phyloP scores from a whole-genome alignment of 2,329 filamentous ascomycete genomes.

The Beauveria varroae region DNA sequence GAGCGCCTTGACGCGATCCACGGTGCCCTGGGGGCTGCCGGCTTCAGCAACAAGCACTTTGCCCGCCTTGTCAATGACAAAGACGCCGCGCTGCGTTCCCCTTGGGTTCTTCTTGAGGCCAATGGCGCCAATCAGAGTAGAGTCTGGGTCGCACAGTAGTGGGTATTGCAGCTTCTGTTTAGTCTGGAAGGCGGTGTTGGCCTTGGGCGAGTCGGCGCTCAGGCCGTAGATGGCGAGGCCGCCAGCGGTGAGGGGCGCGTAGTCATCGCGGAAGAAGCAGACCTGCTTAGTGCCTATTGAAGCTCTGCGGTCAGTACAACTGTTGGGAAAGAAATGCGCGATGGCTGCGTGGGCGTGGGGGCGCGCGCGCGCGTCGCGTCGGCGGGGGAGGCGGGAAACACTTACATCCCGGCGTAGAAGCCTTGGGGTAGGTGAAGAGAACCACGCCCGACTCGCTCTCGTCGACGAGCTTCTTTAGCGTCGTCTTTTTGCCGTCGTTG shows the following conservation, averaged over 20 bases:
- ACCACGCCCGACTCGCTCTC: conserved; percentile 81
- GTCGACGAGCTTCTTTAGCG: conserved; percentile 71
- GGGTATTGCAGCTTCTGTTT: conserved; percentile 87
- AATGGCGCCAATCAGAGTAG: conserved; percentile 72
- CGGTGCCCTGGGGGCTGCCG: conserved; percentile 70
- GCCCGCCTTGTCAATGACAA: conserved; percentile 74
- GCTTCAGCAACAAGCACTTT: conserved; percentile 69
- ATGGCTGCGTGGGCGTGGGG: not conserved
- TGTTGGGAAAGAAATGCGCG: not conserved
- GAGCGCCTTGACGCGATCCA: conserved; percentile 67
- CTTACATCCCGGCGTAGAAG: conserved; percentile 91
- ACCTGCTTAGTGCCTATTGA: conserved; percentile 81
- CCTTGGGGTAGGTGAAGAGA: conserved; percentile 92
- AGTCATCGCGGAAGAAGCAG: conserved; percentile 85
- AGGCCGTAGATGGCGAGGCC: conserved; percentile 87
- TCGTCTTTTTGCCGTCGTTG: conserved; percentile 74
- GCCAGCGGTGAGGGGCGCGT: conserved; percentile 64
- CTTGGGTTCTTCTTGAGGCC: conserved; percentile 81
- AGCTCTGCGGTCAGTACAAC: not conserved
- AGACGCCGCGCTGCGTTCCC: conserved; percentile 79
- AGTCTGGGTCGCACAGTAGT: conserved; percentile 74
- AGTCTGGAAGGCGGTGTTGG: conserved; percentile 86
- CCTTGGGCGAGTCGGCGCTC: conserved; percentile 77
- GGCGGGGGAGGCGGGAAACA: conserved; percentile 25
- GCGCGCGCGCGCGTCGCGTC: not conserved